phyloP scores from a whole-genome alignment of 1,284 basidiomycete genomes.

The Ganoderma lingzhi region DNA sequence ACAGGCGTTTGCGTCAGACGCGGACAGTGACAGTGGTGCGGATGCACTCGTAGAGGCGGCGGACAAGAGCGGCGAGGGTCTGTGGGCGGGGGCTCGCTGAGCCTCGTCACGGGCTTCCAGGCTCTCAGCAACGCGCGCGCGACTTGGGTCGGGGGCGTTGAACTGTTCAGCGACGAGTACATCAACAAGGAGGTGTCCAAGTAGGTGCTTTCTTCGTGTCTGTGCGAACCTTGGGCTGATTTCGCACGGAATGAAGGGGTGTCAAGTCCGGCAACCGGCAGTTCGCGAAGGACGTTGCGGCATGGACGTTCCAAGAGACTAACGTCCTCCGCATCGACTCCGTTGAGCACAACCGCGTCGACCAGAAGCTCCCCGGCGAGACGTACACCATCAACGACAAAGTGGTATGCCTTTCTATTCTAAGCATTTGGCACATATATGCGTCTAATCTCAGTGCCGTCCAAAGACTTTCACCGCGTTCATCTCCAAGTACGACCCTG shows the following conservation, averaged over 20 bases:
- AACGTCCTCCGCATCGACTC: slow-evolving; percentile 83
- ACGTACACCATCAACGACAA: slow-evolving; percentile 91
- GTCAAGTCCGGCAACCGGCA: slow-evolving; percentile 77
- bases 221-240: slow-evolving; percentile 5
- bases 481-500: slow-evolving; percentile 71
- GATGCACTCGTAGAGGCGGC: slow-evolving; percentile 69
- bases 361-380: slow-evolving; percentile 63
- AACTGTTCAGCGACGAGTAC: slow-evolving; percentile 80
- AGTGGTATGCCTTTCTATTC: slow-evolving; percentile 60
- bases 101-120: slow-evolving; percentile 91
- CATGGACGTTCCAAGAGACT: slow-evolving; percentile 93
- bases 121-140: slow-evolving; percentile 80
- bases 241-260: slow-evolving; percentile 49
- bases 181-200: slow-evolving; percentile 67
- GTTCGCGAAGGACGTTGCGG: slow-evolving; percentile 78
- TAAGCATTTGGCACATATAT: slow-evolving; percentile 11
- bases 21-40: slow-evolving; percentile 63
- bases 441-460: slow-evolving; percentile 3
- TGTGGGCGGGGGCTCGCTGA: slow-evolving; percentile 79
- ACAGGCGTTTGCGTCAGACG: slow-evolving; percentile 76
- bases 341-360: slow-evolving; percentile 77
- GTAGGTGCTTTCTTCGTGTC: slow-evolving; percentile 49
- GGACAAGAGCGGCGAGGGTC: slow-evolving; percentile 75
- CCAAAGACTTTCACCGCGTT: slow-evolving; percentile 79
- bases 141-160: slow-evolving; percentile 84